These are phyloP conservation scores for Pulicaria dysenterica DNA, from an alignment of 129 eudicot species.

Conservation along the genomic window DNA sequence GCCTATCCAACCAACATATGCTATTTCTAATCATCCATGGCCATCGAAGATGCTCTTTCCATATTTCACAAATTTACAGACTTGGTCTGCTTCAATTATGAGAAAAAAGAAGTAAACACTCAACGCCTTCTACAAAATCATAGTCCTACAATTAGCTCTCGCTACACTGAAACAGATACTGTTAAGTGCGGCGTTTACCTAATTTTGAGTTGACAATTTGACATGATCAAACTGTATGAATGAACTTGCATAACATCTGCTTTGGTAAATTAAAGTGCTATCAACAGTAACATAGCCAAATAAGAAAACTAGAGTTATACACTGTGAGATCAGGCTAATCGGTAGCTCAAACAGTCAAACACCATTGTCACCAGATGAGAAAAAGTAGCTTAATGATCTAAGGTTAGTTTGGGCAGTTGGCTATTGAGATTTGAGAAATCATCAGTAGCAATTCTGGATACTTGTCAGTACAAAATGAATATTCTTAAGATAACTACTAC, in stretches of 20 bases:
- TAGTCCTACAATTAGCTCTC: neutral
- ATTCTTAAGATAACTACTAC: conserved; percentile 13
- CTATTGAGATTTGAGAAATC: too few relatives aligned
- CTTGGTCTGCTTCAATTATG: too few relatives aligned
- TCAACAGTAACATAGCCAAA: neutral
- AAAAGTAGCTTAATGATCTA: neutral
- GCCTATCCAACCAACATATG: too few relatives aligned
- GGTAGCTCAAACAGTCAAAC: conserved; percentile 4
- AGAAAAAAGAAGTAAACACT: neutral
- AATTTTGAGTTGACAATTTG: conserved; percentile 15
- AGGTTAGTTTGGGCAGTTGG: neutral
- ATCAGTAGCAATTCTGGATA: neutral
- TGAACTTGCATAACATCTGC: neutral
- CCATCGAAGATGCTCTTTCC: too few relatives aligned
- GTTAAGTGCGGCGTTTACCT: neutral
- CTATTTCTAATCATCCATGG: too few relatives aligned
- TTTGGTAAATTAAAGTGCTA: conserved; percentile 1
- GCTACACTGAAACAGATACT: neutral
- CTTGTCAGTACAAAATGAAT: neutral
- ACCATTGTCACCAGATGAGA: neutral
- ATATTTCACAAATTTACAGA: too few relatives aligned
- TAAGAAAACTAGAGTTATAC: neutral
- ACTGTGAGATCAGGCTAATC: neutral
- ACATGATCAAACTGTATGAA: neutral
- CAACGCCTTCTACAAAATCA: neutral